Evolutionary conservation across 2,329 filamentous ascomycete genomes (phyloP).

Genomic region (Aspergillus alliaceus): DNA sequence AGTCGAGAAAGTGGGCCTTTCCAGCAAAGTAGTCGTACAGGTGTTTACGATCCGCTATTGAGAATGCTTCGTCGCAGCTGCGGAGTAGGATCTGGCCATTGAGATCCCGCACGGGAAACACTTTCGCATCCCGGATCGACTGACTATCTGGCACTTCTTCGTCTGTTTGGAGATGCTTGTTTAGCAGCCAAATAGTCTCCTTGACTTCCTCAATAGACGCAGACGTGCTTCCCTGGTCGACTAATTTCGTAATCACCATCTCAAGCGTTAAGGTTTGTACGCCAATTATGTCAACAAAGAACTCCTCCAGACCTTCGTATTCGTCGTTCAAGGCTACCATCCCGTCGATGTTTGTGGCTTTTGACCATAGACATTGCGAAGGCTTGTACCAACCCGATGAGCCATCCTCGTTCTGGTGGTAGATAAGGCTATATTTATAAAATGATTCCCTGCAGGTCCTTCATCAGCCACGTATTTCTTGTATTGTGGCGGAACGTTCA

Average conservation of each 20-base stretch:
- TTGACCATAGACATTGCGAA: slow-evolving; percentile 11
- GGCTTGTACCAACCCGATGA: not conserved
- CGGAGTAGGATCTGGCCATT: slow-evolving; percentile 3
- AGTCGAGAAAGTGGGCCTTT: slow-evolving; percentile 8
- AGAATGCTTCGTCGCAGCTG: slow-evolving; percentile 2
- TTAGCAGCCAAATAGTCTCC: slow-evolving; percentile 8
- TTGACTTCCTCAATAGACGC: slow-evolving; percentile 7
- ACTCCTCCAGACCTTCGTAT: slow-evolving; percentile 3
- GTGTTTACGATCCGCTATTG: slow-evolving; percentile 12
- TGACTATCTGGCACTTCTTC: not conserved
- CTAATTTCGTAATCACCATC: slow-evolving; percentile 10
- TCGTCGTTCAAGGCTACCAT: slow-evolving; percentile 8
- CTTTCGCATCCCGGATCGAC: not conserved
- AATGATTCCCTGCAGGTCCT: not conserved
- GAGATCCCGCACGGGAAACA: slow-evolving; percentile 8
- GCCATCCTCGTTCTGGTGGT: not conserved
- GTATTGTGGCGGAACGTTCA: not conserved
- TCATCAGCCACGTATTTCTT: not conserved
- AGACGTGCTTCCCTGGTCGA: slow-evolving; percentile 2
- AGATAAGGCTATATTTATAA: not conserved
- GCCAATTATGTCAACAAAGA: slow-evolving; percentile 7
- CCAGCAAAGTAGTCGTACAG: slow-evolving; percentile 3
- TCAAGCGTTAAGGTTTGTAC: slow-evolving; percentile 10
- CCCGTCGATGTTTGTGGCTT: slow-evolving; percentile 8
- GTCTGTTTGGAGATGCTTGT: slow-evolving; percentile 6